Base-by-base conservation (phyloP, 1,139 yeast species). In the Suhomyces taliae region DNA sequence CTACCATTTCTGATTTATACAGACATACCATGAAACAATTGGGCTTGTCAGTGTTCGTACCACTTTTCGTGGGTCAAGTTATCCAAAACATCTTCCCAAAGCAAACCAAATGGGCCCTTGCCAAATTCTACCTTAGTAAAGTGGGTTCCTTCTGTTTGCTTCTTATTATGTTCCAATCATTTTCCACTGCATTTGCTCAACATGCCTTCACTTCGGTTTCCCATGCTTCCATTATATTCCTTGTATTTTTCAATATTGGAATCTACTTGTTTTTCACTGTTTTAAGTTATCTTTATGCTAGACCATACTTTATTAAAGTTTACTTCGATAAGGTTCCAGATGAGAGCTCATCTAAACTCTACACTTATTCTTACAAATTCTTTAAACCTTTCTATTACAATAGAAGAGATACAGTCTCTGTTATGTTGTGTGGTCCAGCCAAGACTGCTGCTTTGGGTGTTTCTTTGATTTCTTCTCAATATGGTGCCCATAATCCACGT, bases 381-480 rank as follows among this genome's bases (percentile, higher is more conserved):
- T 74, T 86, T 53, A 72, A 72, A 43, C 91, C 93, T 1, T 87
- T 88, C 57, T 86, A 85, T 63, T 87, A 87, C 65, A 73, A 76
- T 54, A 79, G 85, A 55, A 67, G 70, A 46, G 96, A 90, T 59
- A 82, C 96, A 0, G 88, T 88, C 32, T 79, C 93, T 5, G 76
- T 90, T 41, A 78, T 90, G 85, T 77, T 89, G 48, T 89, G 96
- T 65, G 96, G 96, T 7, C 95, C 96, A 1, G 96, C 97, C 4
- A 90, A 90, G 62, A 89, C 96, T 0, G 96, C 96, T 0, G 96
- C 96, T 0, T 72, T 90, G 44, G 97, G 97, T 39, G 95, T 90
- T 1, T 87, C 96, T 1, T 72, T 90, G 47, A 74, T 87, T 8
- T 74, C 90, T 1, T 81, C 96, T 0, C 96, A 90, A 64, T 90